Evolutionary conservation across 495 filamentous ascomycete species (phyloP).

Genomic region (Penicillium daleae): DNA sequence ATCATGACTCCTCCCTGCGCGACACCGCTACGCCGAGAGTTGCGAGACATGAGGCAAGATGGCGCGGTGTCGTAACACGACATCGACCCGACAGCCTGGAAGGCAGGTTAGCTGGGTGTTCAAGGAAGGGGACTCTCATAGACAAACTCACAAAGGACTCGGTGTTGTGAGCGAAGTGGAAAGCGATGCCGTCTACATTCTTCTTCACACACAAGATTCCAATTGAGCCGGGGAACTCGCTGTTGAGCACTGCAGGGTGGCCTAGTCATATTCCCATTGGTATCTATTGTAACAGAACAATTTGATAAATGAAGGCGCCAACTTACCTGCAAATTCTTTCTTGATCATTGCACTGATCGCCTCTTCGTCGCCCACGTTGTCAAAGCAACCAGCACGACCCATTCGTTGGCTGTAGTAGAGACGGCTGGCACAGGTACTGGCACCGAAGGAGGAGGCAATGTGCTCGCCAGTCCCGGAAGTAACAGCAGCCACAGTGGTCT

Average conservation of each 20-base stretch:
- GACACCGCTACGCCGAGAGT: constrained; percentile 38
- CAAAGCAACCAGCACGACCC: constrained; percentile 60
- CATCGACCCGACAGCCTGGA: constrained; percentile 81
- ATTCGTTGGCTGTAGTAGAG: constrained; percentile 69
- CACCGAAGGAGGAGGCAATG: constrained; percentile 89
- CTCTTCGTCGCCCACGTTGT: constrained; percentile 68
- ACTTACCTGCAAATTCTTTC: constrained; percentile 74
- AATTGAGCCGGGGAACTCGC: constrained; percentile 74
- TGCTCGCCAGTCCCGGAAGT: constrained; percentile 96
- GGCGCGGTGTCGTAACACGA: constrained; percentile 71
- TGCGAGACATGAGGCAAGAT: constrained; percentile 81
- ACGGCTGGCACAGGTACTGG: constrained; percentile 74
- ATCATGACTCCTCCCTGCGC: constrained; percentile 43
- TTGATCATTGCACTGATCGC: constrained; percentile 72
- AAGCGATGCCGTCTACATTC: constrained; percentile 64
- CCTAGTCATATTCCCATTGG: constrained; percentile 32
- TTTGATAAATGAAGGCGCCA: not conserved
- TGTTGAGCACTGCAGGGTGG: constrained; percentile 75
- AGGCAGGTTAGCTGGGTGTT: constrained; percentile 17
- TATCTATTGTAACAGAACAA: not conserved
- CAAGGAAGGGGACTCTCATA: not conserved
- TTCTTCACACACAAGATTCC: constrained; percentile 86
- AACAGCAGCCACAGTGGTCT: constrained; percentile 71
- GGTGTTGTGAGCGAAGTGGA: constrained; percentile 92
- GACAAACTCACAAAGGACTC: constrained; percentile 73